Evolutionary conservation across 2,329 filamentous ascomycete species (phyloP), one percentile per base, ranked within the genome.

Genomic region (Diaporthe sp.): DNA sequence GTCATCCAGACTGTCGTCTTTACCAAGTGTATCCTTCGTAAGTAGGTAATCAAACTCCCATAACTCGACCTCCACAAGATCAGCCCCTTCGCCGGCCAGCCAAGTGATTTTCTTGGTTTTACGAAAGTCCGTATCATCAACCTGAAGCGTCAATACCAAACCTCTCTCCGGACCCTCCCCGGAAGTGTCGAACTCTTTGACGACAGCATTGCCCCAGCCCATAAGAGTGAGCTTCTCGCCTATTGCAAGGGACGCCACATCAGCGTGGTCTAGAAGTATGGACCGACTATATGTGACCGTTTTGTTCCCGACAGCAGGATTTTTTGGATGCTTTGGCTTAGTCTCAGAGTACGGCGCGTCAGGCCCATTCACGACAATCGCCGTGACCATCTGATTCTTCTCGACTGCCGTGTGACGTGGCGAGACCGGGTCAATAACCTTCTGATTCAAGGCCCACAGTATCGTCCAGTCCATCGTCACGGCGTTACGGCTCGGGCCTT

Each of bases 91-190:
- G 78, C 94, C 91, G 0, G 95, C 93, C 62, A 98, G 88, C 96
- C 96, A 98, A 1, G 95, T 98, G 44, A 98, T 92, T 89, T 98
- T 98, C 91, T 98, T 98, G 81, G 95, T 92, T 0, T 96, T 98
- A 82, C 94, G 93, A 89, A 98, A 98, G 84, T 98, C 94, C 83
- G 98, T 96, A 74, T 96, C 96, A 80, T 94, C 92, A 65, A 98
- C 91, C 84, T 98, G 93, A 19, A 98, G 91, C 85, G 98, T 95
- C 71, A 97, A 88, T 75, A 94, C 93, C 57, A 98, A 88, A 49
- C 86, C 87, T 13, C 92, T 93, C 80, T 98, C 92, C 65, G 90
- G 87, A 72, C 88, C 88, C 25, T 85, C 84, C 39, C 86, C 84
- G 62, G 90, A 87, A 77, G 94, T 91, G 75, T 92, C 91, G 73